phyloP scores from a whole-genome alignment of 192 early-diverging fungal species.

The Entrophospora sp. region DNA sequence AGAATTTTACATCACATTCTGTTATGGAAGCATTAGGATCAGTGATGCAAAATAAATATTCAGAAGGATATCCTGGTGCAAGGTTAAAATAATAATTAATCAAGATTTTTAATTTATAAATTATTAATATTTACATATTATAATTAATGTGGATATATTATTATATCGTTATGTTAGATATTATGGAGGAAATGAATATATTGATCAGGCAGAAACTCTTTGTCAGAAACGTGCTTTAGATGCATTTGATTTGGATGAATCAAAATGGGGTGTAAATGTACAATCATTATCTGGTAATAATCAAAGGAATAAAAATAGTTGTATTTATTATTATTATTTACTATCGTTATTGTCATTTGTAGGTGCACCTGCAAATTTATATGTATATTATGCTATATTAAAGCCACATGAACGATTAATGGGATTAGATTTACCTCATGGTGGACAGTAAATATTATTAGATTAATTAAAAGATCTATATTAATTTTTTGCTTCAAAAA shows the following conservation, averaged over 20 bases:
- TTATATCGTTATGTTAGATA: constrained; percentile 60
- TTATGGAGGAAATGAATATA: constrained; percentile 98
- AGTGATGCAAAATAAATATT: constrained; percentile 99
- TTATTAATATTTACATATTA: background rate
- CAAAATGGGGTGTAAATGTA: constrained; percentile 97
- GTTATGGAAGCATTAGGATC: constrained; percentile 96
- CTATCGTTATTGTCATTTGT: background rate
- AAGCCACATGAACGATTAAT: constrained; percentile 97
- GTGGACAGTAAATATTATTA: constrained; percentile 80
- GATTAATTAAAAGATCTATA: too few relatives aligned
- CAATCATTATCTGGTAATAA: constrained; percentile 76
- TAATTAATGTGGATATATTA: background rate
- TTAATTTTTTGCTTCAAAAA: background rate
- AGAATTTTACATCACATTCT: constrained; percentile 96
- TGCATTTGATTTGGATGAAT: constrained; percentile 72
- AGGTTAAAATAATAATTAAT: constrained; percentile 32
- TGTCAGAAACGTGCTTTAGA: constrained; percentile 97
- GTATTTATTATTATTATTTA: background rate
- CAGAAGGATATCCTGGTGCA: constrained; percentile 93
- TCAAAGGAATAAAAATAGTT: constrained; percentile 1
- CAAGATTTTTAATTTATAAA: background rate
- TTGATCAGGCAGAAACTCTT: constrained; percentile 87
- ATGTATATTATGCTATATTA: constrained; percentile 90
- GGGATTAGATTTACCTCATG: constrained; percentile 96
- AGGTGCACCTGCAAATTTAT: constrained; percentile 95